Evolutionary conservation across 768 basidiomycete species (phyloP).

Genomic region (Suillus discolor): DNA sequence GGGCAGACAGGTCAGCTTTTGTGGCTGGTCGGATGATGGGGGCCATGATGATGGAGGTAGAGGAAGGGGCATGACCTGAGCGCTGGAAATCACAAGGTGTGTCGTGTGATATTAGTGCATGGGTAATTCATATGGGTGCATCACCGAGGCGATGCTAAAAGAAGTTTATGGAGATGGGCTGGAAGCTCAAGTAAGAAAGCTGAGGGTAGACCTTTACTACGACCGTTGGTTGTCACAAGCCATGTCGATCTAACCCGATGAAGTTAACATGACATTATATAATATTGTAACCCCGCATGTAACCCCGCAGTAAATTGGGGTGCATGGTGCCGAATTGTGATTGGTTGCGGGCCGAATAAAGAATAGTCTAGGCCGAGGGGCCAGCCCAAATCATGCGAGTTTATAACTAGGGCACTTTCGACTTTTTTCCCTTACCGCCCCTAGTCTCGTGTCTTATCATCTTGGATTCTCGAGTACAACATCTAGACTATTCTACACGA

Average conservation of each 20-base stretch:
- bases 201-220: slow-evolving; percentile 71
- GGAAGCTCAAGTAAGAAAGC: slow-evolving; percentile 8
- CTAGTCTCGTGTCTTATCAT: background rate
- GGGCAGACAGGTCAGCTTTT: slow-evolving; percentile 51
- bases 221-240: slow-evolving; percentile 58
- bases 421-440: background rate
- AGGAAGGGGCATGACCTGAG: background rate
- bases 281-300: slow-evolving; percentile 6
- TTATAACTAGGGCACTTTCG: slow-evolving; percentile 4
- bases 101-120: background rate
- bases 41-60: slow-evolving; percentile 27
- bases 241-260: background rate
- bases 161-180: background rate
- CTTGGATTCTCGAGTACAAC: background rate
- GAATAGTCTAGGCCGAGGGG: background rate
- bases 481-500: slow-evolving; percentile 31
- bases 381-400: background rate
- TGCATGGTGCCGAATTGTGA: background rate
- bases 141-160: too few species aligned
- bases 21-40: slow-evolving; percentile 58
- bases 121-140: background rate
- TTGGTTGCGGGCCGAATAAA: background rate
- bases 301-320: slow-evolving; percentile 10
- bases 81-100: background rate
- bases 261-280: background rate